Percentiles rank a stretch among this genome's conserved stretches.
Conservation (phyloP, 2,329 filamentous ascomycete genomes). For the Diaporthe amygdali region DNA sequence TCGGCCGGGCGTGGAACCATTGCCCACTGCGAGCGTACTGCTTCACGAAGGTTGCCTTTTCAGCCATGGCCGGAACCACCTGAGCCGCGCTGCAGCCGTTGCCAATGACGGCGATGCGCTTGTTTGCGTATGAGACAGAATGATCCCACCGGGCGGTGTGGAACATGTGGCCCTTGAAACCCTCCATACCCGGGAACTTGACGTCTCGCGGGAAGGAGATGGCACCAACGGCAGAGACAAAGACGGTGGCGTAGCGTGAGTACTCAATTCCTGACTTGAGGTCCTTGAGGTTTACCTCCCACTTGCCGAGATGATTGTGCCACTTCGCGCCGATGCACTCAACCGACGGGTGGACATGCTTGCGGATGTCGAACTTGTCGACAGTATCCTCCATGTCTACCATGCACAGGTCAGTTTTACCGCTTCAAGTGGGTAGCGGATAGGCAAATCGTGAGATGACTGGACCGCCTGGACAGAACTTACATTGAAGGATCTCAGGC, state of each 20-base stretch:
- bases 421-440: not conserved
- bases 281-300: not conserved
- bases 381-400: not conserved
- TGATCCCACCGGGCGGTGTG: conserved; percentile 42
- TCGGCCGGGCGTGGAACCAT: conserved; percentile 31
- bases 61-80: conserved; percentile 39
- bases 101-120: conserved; percentile 41
- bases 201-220: not conserved
- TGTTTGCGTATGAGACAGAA: conserved; percentile 31
- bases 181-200: not conserved
- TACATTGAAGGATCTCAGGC: not conserved
- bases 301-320: not conserved
- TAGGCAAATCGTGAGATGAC: not conserved
- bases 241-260: not conserved
- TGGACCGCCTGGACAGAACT: not conserved
- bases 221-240: not conserved
- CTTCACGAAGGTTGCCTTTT: conserved; percentile 27
- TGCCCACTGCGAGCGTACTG: conserved; percentile 17
- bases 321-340: not conserved
- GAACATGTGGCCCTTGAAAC: conserved; percentile 40
- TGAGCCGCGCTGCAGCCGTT: conserved; percentile 42
- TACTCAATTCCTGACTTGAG: not conserved
- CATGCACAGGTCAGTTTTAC: not conserved
- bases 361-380: not conserved
- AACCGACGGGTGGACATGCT: not conserved